These are phyloP conservation scores for Oryza rufipogon DNA, from an alignment of 176 grass and related monocot genomes.

Conservation along the genomic window DNA sequence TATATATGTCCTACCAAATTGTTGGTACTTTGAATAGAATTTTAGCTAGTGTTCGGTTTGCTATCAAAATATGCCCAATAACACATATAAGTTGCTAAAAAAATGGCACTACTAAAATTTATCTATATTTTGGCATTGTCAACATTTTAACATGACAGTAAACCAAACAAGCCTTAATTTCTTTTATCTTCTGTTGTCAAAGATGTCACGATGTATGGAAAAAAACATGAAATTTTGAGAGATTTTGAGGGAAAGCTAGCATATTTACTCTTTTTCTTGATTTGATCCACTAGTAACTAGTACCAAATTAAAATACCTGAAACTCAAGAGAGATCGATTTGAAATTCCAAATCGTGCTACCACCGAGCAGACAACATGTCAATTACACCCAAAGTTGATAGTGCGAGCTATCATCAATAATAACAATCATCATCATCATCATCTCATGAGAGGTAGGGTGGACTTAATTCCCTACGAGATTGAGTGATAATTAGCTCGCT, in stretches of 20 bases:
- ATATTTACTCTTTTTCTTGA: not conserved
- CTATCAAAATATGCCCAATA: too few species aligned
- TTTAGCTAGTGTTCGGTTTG: too few species aligned
- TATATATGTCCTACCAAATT: too few species aligned
- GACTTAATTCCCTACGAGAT: not conserved
- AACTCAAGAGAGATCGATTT: not conserved
- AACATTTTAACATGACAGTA: too few species aligned
- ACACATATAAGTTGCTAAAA: too few species aligned
- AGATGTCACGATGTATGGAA: not conserved
- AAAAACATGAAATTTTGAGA: not conserved
- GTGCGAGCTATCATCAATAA: not conserved
- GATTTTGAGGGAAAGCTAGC: not conserved
- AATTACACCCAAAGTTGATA: not conserved
- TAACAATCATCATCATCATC: not conserved
- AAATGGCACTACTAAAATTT: too few species aligned
- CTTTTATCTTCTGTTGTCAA: not conserved
- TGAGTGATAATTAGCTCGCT: not conserved
- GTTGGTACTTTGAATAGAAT: too few species aligned
- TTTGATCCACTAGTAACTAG: not conserved
- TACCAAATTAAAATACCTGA: not conserved
- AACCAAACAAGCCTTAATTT: not conserved
- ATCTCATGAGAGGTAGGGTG: not conserved
- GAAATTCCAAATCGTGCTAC: not conserved
- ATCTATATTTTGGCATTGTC: too few species aligned
- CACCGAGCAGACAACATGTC: not conserved